These are phyloP conservation scores for Pseudocercospora crystallina DNA, from an alignment of 2,329 filamentous ascomycete species.

Conservation along the genomic window DNA sequence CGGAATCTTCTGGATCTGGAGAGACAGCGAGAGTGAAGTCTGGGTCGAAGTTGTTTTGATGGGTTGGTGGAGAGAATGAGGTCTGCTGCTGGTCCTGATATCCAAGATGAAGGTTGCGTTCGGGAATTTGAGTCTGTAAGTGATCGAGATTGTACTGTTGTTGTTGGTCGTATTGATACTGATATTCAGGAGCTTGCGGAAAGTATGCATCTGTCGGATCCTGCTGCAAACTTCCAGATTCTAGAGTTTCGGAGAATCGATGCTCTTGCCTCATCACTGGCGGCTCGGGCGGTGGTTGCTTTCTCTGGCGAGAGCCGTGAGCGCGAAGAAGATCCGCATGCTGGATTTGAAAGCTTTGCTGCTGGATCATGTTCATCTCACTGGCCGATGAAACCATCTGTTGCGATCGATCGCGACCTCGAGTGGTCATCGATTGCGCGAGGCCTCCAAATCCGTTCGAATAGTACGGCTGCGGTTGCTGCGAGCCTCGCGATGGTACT, in stretches of 20 bases:
- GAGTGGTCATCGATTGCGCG: neutral
- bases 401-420: neutral
- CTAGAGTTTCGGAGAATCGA: too few species aligned
- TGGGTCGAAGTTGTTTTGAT: neutral
- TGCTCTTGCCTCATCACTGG: too few species aligned
- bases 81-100: neutral
- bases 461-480: neutral
- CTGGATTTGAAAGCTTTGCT: neutral
- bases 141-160: neutral
- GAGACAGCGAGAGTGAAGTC: slow-evolving; percentile 1
- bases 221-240: too few species aligned
- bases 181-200: neutral
- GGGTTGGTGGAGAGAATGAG: neutral
- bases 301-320: neutral
- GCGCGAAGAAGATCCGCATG: neutral
- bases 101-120: slow-evolving; percentile 4
- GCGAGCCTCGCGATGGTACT: neutral
- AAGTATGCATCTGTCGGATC: too few species aligned
- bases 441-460: neutral
- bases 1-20: slow-evolving; percentile 1
- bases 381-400: neutral
- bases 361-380: neutral
- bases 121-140: slow-evolving; percentile 3
- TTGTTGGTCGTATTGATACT: neutral
- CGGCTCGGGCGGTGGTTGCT: too few species aligned